These are phyloP conservation scores for Crataegus laevigata DNA, from an alignment of 306 rosid genomes.

Conservation along the genomic window DNA sequence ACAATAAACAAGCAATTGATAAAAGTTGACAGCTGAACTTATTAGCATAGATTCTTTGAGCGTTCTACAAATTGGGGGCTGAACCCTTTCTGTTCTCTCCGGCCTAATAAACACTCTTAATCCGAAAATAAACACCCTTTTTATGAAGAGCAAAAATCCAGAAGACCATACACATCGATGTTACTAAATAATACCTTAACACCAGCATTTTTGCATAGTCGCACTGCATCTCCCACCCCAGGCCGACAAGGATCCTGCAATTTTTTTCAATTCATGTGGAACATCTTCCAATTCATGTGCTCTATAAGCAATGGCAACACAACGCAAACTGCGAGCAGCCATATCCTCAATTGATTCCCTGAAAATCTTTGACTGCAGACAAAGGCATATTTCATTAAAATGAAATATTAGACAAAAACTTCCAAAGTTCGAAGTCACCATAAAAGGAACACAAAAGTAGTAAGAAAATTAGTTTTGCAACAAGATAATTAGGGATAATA, in stretches of 20 bases:
- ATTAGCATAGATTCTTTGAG: background rate
- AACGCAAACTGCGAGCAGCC: slow-evolving; percentile 70
- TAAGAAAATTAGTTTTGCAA: background rate
- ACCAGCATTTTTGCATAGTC: slow-evolving; percentile 85
- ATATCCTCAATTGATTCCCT: slow-evolving; percentile 60
- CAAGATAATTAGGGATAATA: background rate
- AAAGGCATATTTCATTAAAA: background rate
- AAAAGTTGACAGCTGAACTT: background rate
- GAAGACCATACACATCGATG: background rate
- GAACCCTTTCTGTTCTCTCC: background rate
- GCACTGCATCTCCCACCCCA: slow-evolving; percentile 62
- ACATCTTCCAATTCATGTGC: slow-evolving; percentile 38
- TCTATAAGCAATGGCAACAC: slow-evolving; percentile 84
- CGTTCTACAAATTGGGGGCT: no score
- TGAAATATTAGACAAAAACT: background rate
- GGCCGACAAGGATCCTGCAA: slow-evolving; percentile 77
- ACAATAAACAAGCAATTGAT: background rate
- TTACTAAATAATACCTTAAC: slow-evolving; percentile 57
- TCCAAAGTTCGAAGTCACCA: background rate
- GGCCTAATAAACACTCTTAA: background rate
- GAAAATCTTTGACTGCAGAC: slow-evolving; percentile 41
- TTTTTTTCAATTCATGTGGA: slow-evolving; percentile 25
- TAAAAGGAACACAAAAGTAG: background rate
- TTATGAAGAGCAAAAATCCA: background rate
- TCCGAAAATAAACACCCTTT: background rate